Percentiles rank a stretch among this genome's conserved stretches.
Conservation (phyloP, 495 filamentous ascomycete species). For the Hypoxylon fuscum region DNA sequence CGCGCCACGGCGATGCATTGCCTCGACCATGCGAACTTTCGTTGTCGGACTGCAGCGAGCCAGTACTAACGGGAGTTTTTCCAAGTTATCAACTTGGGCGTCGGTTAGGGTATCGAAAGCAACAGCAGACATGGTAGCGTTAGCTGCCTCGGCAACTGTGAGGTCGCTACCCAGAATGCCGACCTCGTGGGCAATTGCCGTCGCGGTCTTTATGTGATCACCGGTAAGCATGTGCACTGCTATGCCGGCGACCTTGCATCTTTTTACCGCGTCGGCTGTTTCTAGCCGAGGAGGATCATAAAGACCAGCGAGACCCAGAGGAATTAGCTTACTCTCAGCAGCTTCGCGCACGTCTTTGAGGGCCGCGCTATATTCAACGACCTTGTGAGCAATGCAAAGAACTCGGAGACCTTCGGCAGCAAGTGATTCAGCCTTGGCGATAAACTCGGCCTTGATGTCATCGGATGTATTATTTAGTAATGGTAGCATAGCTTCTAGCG, state of each 20-base stretch:
- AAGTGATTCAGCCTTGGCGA: constrained; percentile 59
- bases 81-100: constrained; percentile 70
- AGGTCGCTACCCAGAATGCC: constrained; percentile 42
- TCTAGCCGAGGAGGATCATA: constrained; percentile 79
- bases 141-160: constrained; percentile 50
- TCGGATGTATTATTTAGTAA: constrained; percentile 45
- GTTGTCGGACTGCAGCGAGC: constrained; percentile 76
- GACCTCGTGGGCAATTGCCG: constrained; percentile 66
- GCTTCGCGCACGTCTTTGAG: constrained; percentile 51
- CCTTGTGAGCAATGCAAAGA: constrained; percentile 59
- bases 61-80: constrained; percentile 72
- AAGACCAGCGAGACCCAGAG: constrained; percentile 74
- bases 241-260: constrained; percentile 65
- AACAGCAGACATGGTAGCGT: constrained; percentile 65
- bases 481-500: constrained; percentile 62
- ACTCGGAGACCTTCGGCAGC: constrained; percentile 67
- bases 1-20: constrained; percentile 66
- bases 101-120: constrained; percentile 73
- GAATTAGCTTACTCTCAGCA: constrained; percentile 67
- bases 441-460: constrained; percentile 39
- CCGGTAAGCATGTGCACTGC: constrained; percentile 73
- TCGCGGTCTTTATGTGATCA: constrained; percentile 70
- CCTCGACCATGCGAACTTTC: constrained; percentile 82
- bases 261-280: constrained; percentile 62
- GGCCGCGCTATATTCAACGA: constrained; percentile 33